Percentiles rank a stretch among this genome's conserved stretches.
Evolutionary conservation across 179 eudicot species (phyloP).

Genomic region (Beta corolliflora): DNA sequence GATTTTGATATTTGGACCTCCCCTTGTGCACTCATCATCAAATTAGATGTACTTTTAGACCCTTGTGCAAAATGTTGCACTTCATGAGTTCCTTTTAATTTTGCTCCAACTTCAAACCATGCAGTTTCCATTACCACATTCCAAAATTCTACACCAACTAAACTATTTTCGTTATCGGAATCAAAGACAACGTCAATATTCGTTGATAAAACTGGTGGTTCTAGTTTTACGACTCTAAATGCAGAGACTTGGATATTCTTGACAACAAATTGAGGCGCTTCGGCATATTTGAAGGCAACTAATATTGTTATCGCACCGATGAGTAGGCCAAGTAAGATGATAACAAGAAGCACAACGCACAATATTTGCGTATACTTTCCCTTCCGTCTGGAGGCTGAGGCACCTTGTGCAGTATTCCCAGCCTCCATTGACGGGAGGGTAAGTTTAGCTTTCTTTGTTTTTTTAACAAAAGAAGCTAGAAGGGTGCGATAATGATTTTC

Average conservation of each 20-base stretch:
- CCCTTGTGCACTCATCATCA: neutral
- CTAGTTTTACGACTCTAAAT: neutral
- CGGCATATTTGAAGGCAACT: conserved; percentile 3
- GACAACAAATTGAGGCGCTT: neutral
- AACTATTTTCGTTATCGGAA: neutral
- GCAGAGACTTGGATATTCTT: neutral
- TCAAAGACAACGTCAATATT: neutral
- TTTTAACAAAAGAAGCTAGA: no score
- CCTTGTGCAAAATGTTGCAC: neutral
- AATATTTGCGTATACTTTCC: neutral
- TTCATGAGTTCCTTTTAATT: neutral
- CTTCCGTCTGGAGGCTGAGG: neutral
- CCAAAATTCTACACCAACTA: neutral
- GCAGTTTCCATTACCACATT: neutral
- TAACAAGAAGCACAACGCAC: neutral
- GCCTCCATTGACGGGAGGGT: conserved; percentile 8
- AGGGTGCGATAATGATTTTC: no score
- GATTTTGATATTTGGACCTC: neutral
- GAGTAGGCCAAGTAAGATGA: neutral
- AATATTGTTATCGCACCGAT: neutral
- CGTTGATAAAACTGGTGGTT: neutral
- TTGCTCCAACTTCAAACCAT: conserved; percentile 1
- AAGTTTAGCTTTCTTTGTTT: neutral
- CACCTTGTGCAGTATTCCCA: neutral
- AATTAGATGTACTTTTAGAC: neutral